Evolutionary conservation across 495 filamentous ascomycete species (phyloP).

Genomic region (Aspergillus wentii): DNA sequence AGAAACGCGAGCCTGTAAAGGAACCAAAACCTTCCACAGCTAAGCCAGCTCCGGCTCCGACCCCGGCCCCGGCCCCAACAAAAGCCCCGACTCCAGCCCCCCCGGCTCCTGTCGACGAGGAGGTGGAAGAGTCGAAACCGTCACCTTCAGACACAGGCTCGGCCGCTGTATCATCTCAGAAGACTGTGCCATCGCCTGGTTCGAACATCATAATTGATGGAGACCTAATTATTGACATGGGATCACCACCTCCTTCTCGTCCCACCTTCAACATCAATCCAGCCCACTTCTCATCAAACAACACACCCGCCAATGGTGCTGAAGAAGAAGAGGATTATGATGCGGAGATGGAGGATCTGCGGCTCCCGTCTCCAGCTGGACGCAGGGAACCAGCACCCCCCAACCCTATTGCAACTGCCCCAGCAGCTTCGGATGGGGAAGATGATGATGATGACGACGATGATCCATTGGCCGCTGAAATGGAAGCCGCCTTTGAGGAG

Average conservation of each 20-base stretch:
- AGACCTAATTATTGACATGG: constrained; percentile 48
- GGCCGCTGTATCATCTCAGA: constrained; percentile 26
- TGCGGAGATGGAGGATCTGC: constrained; percentile 36
- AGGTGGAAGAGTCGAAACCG: constrained; percentile 14
- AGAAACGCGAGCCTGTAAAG: constrained; percentile 21
- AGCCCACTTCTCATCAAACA: constrained; percentile 38
- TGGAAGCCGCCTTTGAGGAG: constrained; percentile 46
- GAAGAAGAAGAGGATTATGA: constrained; percentile 33
- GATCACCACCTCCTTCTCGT: constrained; percentile 36
- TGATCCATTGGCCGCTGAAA: constrained; percentile 39
- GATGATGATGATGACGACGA: constrained; percentile 35
- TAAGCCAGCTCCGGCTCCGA: constrained; percentile 10
- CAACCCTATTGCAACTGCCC: constrained; percentile 3
- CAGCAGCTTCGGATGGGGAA: constrained; percentile 6
- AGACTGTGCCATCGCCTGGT: constrained; percentile 29
- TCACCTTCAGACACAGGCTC: constrained; percentile 30
- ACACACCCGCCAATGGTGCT: constrained; percentile 27
- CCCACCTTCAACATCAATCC: constrained; percentile 35
- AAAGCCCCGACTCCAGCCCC: constrained; percentile 11
- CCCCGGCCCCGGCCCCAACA: constrained; percentile 8
- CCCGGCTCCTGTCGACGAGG: constrained; percentile 5
- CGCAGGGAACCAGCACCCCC: constrained; percentile 11
- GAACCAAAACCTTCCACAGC: constrained; percentile 7
- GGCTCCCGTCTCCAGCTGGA: constrained; percentile 34
- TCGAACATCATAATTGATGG: constrained; percentile 46